Evolutionary conservation across 2,329 filamentous ascomycete genomes (phyloP), one percentile per base, ranked within the genome.

Genomic region (Xylaria multiplex): DNA sequence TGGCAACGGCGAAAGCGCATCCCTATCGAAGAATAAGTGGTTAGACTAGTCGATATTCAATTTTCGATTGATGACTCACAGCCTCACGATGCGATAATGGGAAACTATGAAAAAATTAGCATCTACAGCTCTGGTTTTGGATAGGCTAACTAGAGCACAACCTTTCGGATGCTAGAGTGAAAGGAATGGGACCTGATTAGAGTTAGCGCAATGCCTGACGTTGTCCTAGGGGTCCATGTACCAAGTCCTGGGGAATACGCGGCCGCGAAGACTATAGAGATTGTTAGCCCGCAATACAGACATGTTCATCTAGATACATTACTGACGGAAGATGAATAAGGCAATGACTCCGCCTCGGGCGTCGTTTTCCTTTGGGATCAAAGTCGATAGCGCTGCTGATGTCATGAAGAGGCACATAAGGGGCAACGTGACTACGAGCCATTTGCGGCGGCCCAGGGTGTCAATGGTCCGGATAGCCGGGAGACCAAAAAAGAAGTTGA

Each of bases 21-120:
- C 83, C 83, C 77, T 71, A 22, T 8, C 35, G n/a, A 30, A n/a
- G 48, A 50, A 8, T 32, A 13, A 30, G 5, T 24, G n/a, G 14
- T 72, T 57, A 72, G 61, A 40, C 2, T 24, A 14, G 6, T 32
- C 24, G 24, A 16, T 49, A 11, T 24, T 49, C 3, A 2, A 16
- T 30, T 50, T 32, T 24, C 48, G 24, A 50, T 32, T 9, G 22
- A 24, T 24, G 24, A 67, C 69, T 63, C 66, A 76, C 73, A 8
- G 82, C 79, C 71, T 85, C 83, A 65, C 83, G 78, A 66, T 85
- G 81, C 4, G 81, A 81, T 1, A 84, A 72, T 0, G 83, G 83
- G 64, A 85, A 85, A 55, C 81, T 81, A 43, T 45, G 6, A 8
- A 42, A 22, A 35, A 30, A 49, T 72, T 49, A 70, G 59, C 19